phyloP scores from a whole-genome alignment of 345 rosid genomes.

The Draba incana region DNA sequence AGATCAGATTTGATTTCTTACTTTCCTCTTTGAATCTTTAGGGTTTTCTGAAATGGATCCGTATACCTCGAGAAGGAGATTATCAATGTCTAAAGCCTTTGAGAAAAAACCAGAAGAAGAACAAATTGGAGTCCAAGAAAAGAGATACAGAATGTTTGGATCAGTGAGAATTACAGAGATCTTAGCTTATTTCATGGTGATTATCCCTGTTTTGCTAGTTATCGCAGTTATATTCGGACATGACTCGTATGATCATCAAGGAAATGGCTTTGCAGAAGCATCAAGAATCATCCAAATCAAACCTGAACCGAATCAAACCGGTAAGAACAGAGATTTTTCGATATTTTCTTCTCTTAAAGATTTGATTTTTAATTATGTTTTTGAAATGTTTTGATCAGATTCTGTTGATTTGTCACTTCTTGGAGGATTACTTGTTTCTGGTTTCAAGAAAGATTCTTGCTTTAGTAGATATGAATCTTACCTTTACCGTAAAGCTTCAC shows the following conservation, averaged over 20 bases:
- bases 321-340: background rate
- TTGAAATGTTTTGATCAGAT: slow-evolving; percentile 13
- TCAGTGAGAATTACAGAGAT: slow-evolving; percentile 47
- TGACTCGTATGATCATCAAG: slow-evolving; percentile 45
- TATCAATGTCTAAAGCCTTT: slow-evolving; percentile 33
- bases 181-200: slow-evolving; percentile 44
- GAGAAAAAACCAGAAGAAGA: slow-evolving; percentile 44
- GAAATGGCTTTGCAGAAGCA: slow-evolving; percentile 52
- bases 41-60: slow-evolving; percentile 51
- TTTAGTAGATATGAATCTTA: slow-evolving; percentile 57
- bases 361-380: background rate
- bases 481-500: slow-evolving; percentile 55
- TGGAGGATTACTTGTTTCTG: slow-evolving; percentile 60
- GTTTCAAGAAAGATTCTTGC: slow-evolving; percentile 56
- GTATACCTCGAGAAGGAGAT: slow-evolving; percentile 52
- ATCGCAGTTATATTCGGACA: slow-evolving; percentile 42
- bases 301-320: slow-evolving; percentile 37
- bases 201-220: slow-evolving; percentile 44
- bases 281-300: slow-evolving; percentile 45
- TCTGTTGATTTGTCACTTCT: slow-evolving; percentile 46
- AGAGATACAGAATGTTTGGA: slow-evolving; percentile 45
- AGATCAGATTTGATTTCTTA: slow-evolving; percentile 21
- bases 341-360: background rate
- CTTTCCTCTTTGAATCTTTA: slow-evolving; percentile 12
- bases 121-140: slow-evolving; percentile 31